Conservation (phyloP, 176 grass and related monocot species). For the Carex cristatella region DNA sequence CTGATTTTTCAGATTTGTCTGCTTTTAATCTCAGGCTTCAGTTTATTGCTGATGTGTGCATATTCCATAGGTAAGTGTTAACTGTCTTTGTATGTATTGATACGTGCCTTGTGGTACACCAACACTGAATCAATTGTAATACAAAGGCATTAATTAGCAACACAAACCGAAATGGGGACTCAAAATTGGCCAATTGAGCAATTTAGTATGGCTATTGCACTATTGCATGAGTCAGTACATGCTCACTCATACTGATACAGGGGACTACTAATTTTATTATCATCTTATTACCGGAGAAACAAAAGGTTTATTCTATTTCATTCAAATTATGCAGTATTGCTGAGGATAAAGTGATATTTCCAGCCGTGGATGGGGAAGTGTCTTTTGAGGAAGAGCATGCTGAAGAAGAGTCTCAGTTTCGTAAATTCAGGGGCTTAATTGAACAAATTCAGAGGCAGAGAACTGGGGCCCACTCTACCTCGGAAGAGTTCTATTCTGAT, state of each 20-base stretch:
- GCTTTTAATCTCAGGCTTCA: constrained; percentile 75
- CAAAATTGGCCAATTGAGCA: not conserved
- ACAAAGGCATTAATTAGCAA: constrained; percentile 5
- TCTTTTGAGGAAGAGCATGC: constrained; percentile 78
- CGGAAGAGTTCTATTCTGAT: constrained; percentile 59
- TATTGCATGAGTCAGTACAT: not conserved
- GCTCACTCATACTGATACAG: not conserved
- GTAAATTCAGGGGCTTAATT: constrained; percentile 83
- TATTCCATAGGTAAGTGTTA: constrained; percentile 74
- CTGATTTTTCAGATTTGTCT: constrained; percentile 91
- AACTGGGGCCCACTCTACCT: constrained; percentile 60
- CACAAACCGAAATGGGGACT: not conserved
- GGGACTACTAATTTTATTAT: not conserved
- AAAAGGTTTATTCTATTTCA: not conserved
- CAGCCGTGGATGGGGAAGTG: constrained; percentile 68
- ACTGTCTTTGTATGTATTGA: not conserved
- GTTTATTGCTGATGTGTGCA: constrained; percentile 97
- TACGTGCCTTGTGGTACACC: not conserved
- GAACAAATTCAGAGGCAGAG: constrained; percentile 86
- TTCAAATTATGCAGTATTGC: constrained; percentile 53
- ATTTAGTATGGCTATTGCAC: not conserved
- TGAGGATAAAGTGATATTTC: constrained; percentile 97
- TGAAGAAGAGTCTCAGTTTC: constrained; percentile 74
- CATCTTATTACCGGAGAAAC: not conserved
- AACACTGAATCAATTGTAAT: constrained; percentile 20